These are phyloP conservation scores for Rhexocercosporidium sp. DNA, from an alignment of 2,329 filamentous ascomycete genomes.

Conservation along the genomic window DNA sequence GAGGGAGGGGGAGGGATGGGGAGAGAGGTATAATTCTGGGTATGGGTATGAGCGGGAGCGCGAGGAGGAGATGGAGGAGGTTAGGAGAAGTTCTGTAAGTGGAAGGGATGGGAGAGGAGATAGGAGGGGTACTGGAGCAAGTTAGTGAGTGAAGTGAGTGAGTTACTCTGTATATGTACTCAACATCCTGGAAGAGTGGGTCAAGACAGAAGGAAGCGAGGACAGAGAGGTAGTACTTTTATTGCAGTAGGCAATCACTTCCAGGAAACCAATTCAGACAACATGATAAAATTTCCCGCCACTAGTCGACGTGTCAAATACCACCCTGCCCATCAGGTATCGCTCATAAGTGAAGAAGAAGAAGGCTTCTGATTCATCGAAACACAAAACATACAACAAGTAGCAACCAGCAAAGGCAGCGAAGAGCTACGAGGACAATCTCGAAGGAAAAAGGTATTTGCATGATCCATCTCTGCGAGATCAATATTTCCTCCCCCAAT, in stretches of 20 bases:
- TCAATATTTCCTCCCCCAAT: slow-evolving; percentile 11
- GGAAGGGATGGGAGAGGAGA: neutral
- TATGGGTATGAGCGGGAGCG: neutral
- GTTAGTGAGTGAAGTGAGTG: neutral
- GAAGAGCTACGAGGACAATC: slow-evolving; percentile 7
- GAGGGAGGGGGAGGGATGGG: neutral
- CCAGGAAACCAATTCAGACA: neutral
- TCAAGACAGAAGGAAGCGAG: neutral
- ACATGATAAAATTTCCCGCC: slow-evolving; percentile 4
- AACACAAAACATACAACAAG: slow-evolving; percentile 11
- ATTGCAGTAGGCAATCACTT: neutral
- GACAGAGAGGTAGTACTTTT: neutral
- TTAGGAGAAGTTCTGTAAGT: neutral
- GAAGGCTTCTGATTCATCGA: slow-evolving; percentile 5
- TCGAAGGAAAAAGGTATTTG: neutral
- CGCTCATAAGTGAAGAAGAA: neutral
- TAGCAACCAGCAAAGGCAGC: neutral
- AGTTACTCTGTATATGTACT: neutral
- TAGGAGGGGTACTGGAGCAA: neutral
- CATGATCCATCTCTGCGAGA: slow-evolving; percentile 5
- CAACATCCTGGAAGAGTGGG: neutral
- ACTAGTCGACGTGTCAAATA: neutral
- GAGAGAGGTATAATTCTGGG: neutral
- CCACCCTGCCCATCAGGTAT: neutral
- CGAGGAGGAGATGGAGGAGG: neutral